Percentiles rank a stretch among this genome's conserved stretches.
Evolutionary conservation across 2,329 filamentous ascomycete genomes (phyloP).

Genomic region (Fonsecaea monophora): DNA sequence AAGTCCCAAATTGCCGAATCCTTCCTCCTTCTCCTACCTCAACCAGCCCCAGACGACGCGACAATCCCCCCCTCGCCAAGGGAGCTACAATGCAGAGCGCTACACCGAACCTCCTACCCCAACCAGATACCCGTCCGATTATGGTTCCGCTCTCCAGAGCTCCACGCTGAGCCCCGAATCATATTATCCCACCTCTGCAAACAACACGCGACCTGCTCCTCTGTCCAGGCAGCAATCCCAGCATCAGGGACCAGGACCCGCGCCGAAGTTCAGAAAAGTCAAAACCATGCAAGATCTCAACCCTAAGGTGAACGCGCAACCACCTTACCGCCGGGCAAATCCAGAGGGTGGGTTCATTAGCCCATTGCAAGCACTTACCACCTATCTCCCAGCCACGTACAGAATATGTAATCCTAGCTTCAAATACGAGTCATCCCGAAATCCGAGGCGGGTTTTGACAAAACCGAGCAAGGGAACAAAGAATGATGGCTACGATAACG

Average conservation of each 20-base stretch:
- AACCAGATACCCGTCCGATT: slow-evolving; percentile 60
- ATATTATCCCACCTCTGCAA: slow-evolving; percentile 73
- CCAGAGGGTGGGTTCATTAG: slow-evolving; percentile 98
- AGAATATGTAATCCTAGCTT: slow-evolving; percentile 97
- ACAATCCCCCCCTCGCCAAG: slow-evolving; percentile 78
- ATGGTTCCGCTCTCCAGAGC: slow-evolving; percentile 76
- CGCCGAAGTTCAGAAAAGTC: slow-evolving; percentile 87
- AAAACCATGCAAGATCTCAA: slow-evolving; percentile 75
- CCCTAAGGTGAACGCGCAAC: slow-evolving; percentile 84
- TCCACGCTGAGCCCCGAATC: slow-evolving; percentile 70
- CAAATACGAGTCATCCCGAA: slow-evolving; percentile 98
- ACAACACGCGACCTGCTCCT: slow-evolving; percentile 57
- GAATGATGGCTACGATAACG: slow-evolving; percentile 98
- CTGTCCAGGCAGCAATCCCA: slow-evolving; percentile 54
- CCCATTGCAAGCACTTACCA: slow-evolving; percentile 92
- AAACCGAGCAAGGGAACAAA: slow-evolving; percentile 98
- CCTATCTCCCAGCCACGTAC: slow-evolving; percentile 92
- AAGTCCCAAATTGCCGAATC: slow-evolving; percentile 62
- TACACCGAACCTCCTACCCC: slow-evolving; percentile 40
- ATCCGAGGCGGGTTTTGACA: slow-evolving; percentile 91
- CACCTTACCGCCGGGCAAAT: slow-evolving; percentile 88
- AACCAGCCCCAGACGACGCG: slow-evolving; percentile 67
- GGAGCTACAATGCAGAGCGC: slow-evolving; percentile 46
- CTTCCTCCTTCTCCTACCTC: slow-evolving; percentile 57
- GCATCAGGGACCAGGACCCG: slow-evolving; percentile 64